A percentile compares a stretch with the other conserved stretches of the same genome.
Conservation (phyloP, 306 rosid genomes). For the Oemleria cerasiformis region DNA sequence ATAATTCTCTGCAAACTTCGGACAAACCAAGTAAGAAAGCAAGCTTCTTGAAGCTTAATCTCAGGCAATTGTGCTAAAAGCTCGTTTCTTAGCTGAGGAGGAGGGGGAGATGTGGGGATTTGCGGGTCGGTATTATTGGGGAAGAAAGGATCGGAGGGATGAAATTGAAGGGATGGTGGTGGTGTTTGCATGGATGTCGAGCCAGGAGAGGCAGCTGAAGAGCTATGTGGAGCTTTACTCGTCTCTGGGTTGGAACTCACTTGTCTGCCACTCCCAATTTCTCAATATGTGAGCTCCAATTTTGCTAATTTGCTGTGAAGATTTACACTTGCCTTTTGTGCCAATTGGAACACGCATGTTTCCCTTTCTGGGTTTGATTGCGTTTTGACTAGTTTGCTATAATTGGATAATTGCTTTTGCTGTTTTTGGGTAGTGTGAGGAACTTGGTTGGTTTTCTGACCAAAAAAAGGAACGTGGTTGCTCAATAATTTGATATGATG, state of each 20-base stretch:
- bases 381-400: conserved; percentile 4
- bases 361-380: conserved; percentile 13
- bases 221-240: conserved; percentile 70
- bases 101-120: conserved; percentile 78
- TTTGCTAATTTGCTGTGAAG: neutral
- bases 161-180: conserved; percentile 72
- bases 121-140: conserved; percentile 86
- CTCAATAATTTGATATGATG: neutral
- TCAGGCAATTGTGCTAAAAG: neutral
- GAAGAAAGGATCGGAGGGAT: conserved; percentile 49
- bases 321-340: neutral
- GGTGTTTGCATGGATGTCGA: conserved; percentile 86
- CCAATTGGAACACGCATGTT: neutral
- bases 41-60: neutral
- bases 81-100: conserved; percentile 14
- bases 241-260: conserved; percentile 79
- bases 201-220: conserved; percentile 68
- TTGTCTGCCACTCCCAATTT: conserved; percentile 75
- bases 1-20: neutral
- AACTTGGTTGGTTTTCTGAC: neutral
- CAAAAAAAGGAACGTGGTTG: neutral
- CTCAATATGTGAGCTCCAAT: conserved; percentile 68
- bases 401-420: neutral
- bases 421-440: neutral
- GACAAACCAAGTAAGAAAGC: neutral